phyloP scores from a whole-genome alignment of 1,284 basidiomycete genomes.

The Irpex sp. region DNA sequence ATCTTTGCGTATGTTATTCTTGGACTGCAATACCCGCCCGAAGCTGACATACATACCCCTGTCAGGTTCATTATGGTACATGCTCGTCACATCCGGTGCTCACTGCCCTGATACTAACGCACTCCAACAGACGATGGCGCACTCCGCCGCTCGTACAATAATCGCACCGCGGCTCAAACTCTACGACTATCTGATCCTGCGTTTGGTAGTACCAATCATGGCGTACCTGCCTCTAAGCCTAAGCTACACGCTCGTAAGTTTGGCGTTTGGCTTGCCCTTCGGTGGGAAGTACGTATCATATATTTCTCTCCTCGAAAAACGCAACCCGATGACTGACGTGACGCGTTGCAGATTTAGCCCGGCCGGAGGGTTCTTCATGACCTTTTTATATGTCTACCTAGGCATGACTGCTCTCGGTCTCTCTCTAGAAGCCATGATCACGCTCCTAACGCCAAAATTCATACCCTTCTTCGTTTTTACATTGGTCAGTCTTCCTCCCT shows the following conservation, averaged over 20 bases:
- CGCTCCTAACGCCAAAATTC: slow-evolving; percentile 28
- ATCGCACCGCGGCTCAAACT: slow-evolving; percentile 39
- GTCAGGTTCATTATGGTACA: slow-evolving; percentile 10
- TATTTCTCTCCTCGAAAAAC: slow-evolving; percentile 14
- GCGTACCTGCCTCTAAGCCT: slow-evolving; percentile 39
- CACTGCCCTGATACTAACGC: background rate
- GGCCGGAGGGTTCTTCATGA: slow-evolving; percentile 42
- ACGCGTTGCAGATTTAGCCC: slow-evolving; percentile 29
- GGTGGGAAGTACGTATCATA: slow-evolving; percentile 31
- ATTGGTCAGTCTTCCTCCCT: slow-evolving; percentile 18
- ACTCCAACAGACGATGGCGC: slow-evolving; percentile 37
- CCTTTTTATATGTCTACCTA: slow-evolving; percentile 35
- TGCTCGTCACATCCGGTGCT: background rate
- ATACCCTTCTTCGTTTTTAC: slow-evolving; percentile 32
- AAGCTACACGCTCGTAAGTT: slow-evolving; percentile 41
- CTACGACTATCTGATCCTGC: slow-evolving; percentile 34
- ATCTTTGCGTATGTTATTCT: slow-evolving; percentile 34
- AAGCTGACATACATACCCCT: background rate
- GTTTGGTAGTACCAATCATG: slow-evolving; percentile 34
- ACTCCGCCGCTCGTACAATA: slow-evolving; percentile 38
- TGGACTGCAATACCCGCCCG: background rate
- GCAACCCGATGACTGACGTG: background rate
- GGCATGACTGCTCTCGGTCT: slow-evolving; percentile 35
- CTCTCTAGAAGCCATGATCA: slow-evolving; percentile 38
- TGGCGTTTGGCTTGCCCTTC: slow-evolving; percentile 40